Evolutionary conservation across 192 early-diverging fungal genomes (phyloP).

Genomic region (Coemansia sp.): DNA sequence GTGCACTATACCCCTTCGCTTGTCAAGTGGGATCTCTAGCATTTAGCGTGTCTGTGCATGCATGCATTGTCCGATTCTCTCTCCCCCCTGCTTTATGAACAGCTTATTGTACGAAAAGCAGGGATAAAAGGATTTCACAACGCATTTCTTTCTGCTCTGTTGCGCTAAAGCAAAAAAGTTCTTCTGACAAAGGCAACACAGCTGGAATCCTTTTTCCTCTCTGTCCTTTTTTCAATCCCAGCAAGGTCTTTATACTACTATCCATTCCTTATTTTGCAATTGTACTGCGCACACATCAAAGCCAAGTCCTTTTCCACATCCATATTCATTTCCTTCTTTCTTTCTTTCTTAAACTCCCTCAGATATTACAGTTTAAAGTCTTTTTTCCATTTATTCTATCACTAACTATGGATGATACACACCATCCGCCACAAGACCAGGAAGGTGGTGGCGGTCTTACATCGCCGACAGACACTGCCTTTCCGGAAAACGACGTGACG

Average conservation of each 20-base stretch:
- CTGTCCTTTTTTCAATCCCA: background rate
- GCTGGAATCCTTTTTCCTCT: background rate
- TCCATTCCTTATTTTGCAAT: no score
- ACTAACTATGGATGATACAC: background rate
- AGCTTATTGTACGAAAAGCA: background rate
- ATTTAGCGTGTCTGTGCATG: no score
- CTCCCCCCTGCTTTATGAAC: constrained; percentile 2
- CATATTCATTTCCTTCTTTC: constrained; percentile 7
- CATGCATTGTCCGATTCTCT: no score
- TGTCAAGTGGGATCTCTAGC: no score
- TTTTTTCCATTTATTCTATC: background rate
- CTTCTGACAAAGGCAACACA: background rate
- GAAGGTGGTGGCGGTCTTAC: background rate
- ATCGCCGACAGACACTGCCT: background rate
- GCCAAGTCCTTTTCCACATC: background rate
- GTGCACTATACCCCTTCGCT: no score
- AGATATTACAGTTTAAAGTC: constrained; percentile 1
- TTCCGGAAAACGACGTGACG: constrained; percentile 1
- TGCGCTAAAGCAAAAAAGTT: background rate
- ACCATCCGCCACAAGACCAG: background rate
- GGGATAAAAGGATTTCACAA: background rate
- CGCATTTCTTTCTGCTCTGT: background rate
- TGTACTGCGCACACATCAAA: background rate
- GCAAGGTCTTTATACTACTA: background rate
- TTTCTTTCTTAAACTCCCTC: constrained; percentile 6